Evolutionary conservation across 2,329 filamentous ascomycete species (phyloP).

Genomic region (Sarocladiaceae sp.): DNA sequence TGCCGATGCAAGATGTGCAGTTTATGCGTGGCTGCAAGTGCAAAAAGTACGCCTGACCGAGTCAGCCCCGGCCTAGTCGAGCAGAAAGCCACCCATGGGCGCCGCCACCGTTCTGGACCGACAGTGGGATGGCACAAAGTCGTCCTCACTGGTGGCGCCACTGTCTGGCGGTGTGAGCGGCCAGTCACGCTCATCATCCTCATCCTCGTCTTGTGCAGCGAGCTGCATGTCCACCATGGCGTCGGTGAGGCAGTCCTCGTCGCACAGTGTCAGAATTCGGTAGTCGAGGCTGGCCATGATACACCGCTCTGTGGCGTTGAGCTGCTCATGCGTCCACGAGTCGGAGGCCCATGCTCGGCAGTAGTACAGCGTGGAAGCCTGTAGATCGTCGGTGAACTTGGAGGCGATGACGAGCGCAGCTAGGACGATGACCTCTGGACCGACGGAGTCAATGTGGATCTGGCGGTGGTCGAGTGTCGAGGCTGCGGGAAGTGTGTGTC

Average conservation of each 20-base stretch:
- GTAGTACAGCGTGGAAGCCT: slow-evolving; percentile 45
- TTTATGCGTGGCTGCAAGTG: background rate
- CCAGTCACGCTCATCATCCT: slow-evolving; percentile 20
- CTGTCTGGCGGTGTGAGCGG: slow-evolving; percentile 24
- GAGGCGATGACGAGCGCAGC: slow-evolving; percentile 56
- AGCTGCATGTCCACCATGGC: slow-evolving; percentile 59
- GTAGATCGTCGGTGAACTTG: slow-evolving; percentile 58
- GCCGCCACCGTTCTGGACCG: slow-evolving; percentile 28
- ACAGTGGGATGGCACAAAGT: slow-evolving; percentile 24
- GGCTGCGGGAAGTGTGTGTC: slow-evolving; percentile 42
- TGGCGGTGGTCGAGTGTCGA: slow-evolving; percentile 20
- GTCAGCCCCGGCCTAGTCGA: background rate
- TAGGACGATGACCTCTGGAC: slow-evolving; percentile 58
- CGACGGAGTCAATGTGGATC: slow-evolving; percentile 48
- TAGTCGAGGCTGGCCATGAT: slow-evolving; percentile 60
- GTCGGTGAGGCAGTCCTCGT: slow-evolving; percentile 49
- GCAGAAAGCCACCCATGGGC: background rate
- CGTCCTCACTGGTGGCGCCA: slow-evolving; percentile 20
- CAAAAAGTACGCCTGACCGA: background rate
- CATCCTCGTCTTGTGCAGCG: slow-evolving; percentile 33
- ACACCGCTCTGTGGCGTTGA: slow-evolving; percentile 57
- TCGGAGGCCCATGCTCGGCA: slow-evolving; percentile 45
- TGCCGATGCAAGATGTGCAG: too few species aligned
- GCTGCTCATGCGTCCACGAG: slow-evolving; percentile 54
- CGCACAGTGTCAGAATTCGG: slow-evolving; percentile 54